phyloP scores from a whole-genome alignment of 805 yeast species.

The Isabelozyma gotoi region DNA sequence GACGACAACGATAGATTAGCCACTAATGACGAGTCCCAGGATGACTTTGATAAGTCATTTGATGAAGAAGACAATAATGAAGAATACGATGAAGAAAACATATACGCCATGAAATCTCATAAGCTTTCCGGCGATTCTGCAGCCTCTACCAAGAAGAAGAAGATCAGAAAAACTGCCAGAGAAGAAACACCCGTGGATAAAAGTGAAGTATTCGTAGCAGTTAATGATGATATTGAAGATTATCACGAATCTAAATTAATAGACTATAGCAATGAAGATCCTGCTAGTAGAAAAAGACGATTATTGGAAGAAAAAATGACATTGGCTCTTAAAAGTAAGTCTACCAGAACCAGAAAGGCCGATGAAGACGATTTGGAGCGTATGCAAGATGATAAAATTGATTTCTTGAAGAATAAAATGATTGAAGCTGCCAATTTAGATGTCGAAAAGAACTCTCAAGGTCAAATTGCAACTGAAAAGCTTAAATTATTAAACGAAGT shows the following conservation, averaged over 20 bases:
- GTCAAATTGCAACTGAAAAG: conserved; percentile 73
- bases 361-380: conserved; percentile 94
- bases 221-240: conserved; percentile 4
- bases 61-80: conserved; percentile 3
- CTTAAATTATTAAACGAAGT: conserved; percentile 80
- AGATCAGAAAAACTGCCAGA: conserved; percentile 21
- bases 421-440: conserved; percentile 80
- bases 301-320: conserved; percentile 81
- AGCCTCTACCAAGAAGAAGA: conserved; percentile 24
- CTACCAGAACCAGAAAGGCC: conserved; percentile 61
- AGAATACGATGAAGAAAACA: conserved; percentile 20
- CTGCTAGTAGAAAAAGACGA: conserved; percentile 55
- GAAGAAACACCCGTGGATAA: conserved; percentile 6
- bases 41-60: neutral
- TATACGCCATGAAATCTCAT: conserved; percentile 22
- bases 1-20: conserved; percentile 2
- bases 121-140: conserved; percentile 11
- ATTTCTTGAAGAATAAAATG: conserved; percentile 83
- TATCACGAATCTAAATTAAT: conserved; percentile 7
- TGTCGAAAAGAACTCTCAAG: conserved; percentile 57
- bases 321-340: conserved; percentile 64
- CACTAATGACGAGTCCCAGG: neutral
- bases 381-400: conserved; percentile 89
- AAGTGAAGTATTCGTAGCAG: conserved; percentile 10
- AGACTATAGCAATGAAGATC: conserved; percentile 31